Evolutionary conservation across 768 basidiomycete genomes (phyloP), one percentile per base, ranked within the genome.

Genomic region (Leucocoprinus leucothites): DNA sequence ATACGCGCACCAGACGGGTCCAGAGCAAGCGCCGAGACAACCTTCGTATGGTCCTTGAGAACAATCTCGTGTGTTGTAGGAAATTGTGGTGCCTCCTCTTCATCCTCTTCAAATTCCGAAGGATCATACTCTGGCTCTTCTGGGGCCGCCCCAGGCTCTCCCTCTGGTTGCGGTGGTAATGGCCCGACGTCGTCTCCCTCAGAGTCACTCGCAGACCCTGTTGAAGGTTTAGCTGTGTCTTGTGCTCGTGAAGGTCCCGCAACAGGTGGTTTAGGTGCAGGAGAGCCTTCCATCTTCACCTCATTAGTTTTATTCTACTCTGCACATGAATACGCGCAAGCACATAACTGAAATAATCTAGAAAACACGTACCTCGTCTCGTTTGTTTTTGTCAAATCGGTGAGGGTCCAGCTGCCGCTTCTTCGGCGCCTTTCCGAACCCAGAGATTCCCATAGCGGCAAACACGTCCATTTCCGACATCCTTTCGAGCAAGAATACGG

Each of bases 1-100:
- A 99, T 73, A 34, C 97, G 85, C 11, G 96, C 94, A 56, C 97
- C 97, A 19, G 95, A 91, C 6, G 94, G 91, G 70, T 99, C 97
- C 45, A 98, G 74, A 0, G 94, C 80, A 18, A 99, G 75, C 3
- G 97, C 94, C 21, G 95, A 93, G 18, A 98, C 85, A 51, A 97
- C 93, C 74, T 98, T 99, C 13, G 82, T 87, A 67, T 99, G 97
- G 71, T 98, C 95, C 70, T 96, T 97, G 65, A 98, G 79, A 9
- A 83, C 71, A 53, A 96, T 81, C 74, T 98, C 95, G 67, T 98
- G 96, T 5, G 93, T 88, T 26, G 85, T 82, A 19, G 97, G 97
- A 65, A 96, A 91, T n/a, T 52, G 50, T 78, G 76, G 42, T 84
- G 82, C 41, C 73, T 64, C 46, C 2, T 59, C 58, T 34, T 57